These are phyloP conservation scores for Fusarium equiseti DNA, from an alignment of 2,329 filamentous ascomycete species.

Conservation along the genomic window DNA sequence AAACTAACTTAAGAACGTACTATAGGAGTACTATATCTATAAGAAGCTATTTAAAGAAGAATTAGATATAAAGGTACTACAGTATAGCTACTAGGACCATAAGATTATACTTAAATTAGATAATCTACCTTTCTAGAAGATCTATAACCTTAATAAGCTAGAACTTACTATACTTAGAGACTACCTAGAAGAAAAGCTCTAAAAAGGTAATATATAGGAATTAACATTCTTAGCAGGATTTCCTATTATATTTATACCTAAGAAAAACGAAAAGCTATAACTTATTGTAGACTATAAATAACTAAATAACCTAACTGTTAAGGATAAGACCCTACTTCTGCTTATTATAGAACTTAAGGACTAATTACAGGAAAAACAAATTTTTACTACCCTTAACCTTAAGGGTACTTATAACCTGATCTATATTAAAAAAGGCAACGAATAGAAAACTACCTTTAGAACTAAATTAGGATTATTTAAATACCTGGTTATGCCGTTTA, in stretches of 20 bases:
- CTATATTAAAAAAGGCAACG: slow-evolving; percentile 36
- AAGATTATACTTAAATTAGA: slow-evolving; percentile 2
- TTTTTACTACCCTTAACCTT: slow-evolving; percentile 36
- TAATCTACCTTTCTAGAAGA: slow-evolving; percentile 6
- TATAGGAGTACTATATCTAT: slow-evolving; percentile 24
- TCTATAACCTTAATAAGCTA: slow-evolving; percentile 27
- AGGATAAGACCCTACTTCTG: slow-evolving; percentile 23
- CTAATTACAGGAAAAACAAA: slow-evolving; percentile 22
- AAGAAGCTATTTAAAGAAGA: slow-evolving; percentile 33
- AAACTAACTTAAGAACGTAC: slow-evolving; percentile 23
- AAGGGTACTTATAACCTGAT: slow-evolving; percentile 50
- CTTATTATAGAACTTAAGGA: slow-evolving; percentile 46
- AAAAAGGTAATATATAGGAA: slow-evolving; percentile 31
- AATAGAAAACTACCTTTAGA: slow-evolving; percentile 42
- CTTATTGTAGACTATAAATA: slow-evolving; percentile 45
- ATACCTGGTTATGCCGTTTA: not conserved
- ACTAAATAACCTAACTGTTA: slow-evolving; percentile 48
- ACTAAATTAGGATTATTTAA: slow-evolving; percentile 45
- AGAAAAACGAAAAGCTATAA: slow-evolving; percentile 39
- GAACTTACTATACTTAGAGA: slow-evolving; percentile 5
- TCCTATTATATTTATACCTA: slow-evolving; percentile 35
- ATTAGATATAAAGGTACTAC: not conserved
- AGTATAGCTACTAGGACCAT: not conserved
- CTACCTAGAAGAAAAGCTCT: slow-evolving; percentile 16
- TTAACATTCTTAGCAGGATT: slow-evolving; percentile 4